Evolutionary conservation across 2,329 filamentous ascomycete genomes (phyloP).

Genomic region (Cercospora nicotianae): DNA sequence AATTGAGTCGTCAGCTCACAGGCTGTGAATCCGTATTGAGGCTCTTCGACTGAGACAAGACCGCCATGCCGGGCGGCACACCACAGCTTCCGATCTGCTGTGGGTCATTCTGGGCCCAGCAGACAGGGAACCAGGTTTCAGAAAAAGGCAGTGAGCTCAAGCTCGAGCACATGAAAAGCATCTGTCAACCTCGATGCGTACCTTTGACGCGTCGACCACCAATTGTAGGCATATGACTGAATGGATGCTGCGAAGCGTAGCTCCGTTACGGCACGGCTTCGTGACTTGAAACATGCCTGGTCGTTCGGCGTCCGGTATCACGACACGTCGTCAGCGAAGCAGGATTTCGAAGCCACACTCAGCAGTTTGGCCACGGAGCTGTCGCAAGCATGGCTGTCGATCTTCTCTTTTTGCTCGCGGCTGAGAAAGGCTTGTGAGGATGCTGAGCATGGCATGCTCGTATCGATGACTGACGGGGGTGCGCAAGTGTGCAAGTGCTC

Average conservation of each 20-base stretch:
- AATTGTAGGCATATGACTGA: background rate
- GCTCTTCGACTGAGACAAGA: background rate
- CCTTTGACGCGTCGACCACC: background rate
- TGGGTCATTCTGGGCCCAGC: background rate
- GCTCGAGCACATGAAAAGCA: background rate
- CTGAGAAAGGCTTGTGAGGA: background rate
- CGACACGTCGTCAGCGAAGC: background rate
- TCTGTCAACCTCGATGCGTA: background rate
- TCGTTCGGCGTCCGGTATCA: background rate
- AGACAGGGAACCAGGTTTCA: conserved; percentile 1
- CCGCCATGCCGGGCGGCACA: background rate
- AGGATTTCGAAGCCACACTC: background rate
- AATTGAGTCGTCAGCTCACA: background rate
- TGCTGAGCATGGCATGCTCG: conserved; percentile 8
- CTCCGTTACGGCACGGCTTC: background rate
- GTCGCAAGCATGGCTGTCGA: conserved; percentile 10
- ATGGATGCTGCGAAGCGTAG: background rate
- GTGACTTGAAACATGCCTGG: background rate
- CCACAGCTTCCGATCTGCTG: background rate
- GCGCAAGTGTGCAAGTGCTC: background rate
- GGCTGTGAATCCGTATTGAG: background rate
- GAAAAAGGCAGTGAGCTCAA: background rate
- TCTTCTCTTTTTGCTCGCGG: conserved; percentile 8
- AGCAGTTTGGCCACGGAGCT: background rate
- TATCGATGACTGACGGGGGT: conserved; percentile 12